A percentile compares a stretch with the other conserved stretches of the same genome.
phyloP scores from a whole-genome alignment of 768 basidiomycete species.

The Lentinus brumalis region DNA sequence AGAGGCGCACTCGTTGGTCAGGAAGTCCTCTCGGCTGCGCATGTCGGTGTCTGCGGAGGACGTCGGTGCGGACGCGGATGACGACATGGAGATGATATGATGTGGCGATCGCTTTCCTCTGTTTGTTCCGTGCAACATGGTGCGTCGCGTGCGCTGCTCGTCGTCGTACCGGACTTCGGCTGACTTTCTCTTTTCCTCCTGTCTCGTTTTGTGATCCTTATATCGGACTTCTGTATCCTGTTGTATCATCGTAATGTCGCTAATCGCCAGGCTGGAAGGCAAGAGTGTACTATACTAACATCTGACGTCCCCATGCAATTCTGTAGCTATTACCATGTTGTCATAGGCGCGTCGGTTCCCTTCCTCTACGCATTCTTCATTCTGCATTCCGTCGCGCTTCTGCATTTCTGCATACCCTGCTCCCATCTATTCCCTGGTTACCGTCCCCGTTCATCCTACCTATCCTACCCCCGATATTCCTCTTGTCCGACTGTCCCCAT shows the following conservation, averaged over 20 bases:
- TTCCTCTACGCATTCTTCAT: background rate
- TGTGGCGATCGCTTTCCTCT: no score
- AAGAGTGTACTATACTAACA: slow-evolving; percentile 21
- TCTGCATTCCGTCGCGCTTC: slow-evolving; percentile 13
- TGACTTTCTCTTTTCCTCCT: slow-evolving; percentile 19
- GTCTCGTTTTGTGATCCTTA: background rate
- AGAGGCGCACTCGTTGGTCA: no score
- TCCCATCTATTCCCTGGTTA: slow-evolving; percentile 10
- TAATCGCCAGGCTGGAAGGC: slow-evolving; percentile 17
- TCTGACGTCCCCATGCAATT: slow-evolving; percentile 16
- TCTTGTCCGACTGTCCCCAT: no score
- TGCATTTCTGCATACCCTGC: slow-evolving; percentile 1
- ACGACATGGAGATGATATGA: no score
- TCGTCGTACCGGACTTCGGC: slow-evolving; percentile 28
- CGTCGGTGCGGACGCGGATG: no score
- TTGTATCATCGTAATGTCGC: background rate
- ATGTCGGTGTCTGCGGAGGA: no score
- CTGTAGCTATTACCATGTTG: slow-evolving; percentile 24
- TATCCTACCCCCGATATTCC: no score
- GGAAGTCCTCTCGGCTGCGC: no score
- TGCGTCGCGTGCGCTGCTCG: no score
- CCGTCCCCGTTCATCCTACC: no score
- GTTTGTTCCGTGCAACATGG: no score
- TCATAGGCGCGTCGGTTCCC: slow-evolving; percentile 11
- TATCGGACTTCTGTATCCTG: background rate